Evolutionary conservation across 2,329 filamentous ascomycete species (phyloP).

Genomic region (Pseudocercospora crystallina): DNA sequence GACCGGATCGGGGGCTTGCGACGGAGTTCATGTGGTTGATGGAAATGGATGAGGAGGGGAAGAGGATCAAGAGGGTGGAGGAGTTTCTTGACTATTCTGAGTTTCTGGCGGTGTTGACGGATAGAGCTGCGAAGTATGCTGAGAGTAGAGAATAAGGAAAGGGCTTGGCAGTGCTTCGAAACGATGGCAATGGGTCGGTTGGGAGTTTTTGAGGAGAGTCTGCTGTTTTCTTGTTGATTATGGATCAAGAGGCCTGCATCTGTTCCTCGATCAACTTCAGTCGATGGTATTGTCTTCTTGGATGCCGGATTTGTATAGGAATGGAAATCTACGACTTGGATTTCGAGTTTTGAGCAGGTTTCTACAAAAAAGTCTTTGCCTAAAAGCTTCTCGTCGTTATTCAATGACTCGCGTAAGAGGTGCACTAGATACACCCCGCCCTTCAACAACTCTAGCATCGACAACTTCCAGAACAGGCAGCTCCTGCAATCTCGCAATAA

Average conservation of each 20-base stretch:
- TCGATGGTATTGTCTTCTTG: too few species aligned
- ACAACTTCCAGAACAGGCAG: too few species aligned
- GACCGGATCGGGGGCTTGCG: neutral
- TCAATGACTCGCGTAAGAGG: too few species aligned
- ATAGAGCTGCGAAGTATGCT: neutral
- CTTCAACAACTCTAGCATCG: too few species aligned
- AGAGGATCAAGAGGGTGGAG: conserved; percentile 2
- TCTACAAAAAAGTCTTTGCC: too few species aligned
- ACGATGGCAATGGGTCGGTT: neutral
- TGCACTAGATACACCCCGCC: too few species aligned
- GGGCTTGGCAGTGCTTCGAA: neutral
- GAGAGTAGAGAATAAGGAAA: neutral
- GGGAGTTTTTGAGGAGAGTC: neutral
- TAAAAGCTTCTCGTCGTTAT: too few species aligned
- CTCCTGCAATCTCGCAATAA: too few species aligned
- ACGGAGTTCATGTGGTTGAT: conserved; percentile 5
- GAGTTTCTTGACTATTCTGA: neutral
- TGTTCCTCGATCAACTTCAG: too few species aligned
- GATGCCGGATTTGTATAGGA: too few species aligned
- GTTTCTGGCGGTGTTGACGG: neutral
- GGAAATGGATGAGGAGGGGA: conserved; percentile 5
- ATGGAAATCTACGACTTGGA: too few species aligned
- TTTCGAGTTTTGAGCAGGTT: too few species aligned
- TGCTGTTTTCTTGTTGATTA: neutral
- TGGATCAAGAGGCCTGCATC: neutral